Conservation (phyloP, 495 filamentous ascomycete genomes). For the Penicillium ochrochloron region DNA sequence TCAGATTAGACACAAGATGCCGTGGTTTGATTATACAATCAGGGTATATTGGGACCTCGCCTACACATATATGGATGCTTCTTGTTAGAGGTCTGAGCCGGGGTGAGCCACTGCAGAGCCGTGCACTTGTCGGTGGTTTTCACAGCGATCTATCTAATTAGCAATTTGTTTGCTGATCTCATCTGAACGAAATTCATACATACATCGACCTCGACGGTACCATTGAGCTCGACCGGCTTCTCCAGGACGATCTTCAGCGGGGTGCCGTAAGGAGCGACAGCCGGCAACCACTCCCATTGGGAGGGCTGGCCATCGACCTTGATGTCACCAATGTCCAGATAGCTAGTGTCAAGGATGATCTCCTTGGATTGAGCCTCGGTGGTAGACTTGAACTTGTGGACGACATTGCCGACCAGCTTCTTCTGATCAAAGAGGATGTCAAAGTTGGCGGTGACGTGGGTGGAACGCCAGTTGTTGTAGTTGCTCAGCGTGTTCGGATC, state of each 20-base stretch:
- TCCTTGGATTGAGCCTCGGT: conserved; percentile 70
- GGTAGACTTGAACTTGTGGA: conserved; percentile 71
- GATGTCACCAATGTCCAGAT: conserved; percentile 70
- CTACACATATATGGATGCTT: conserved; percentile 92
- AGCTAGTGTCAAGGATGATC: conserved; percentile 86
- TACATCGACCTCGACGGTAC: conserved; percentile 65
- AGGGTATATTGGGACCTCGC: conserved; percentile 23
- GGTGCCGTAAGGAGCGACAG: conserved; percentile 76
- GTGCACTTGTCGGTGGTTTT: conserved; percentile 85
- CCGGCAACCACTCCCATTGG: conserved; percentile 71
- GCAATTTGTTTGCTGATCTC: neutral
- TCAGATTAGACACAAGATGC: neutral
- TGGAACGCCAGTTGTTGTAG: conserved; percentile 81
- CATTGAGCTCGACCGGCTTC: conserved; percentile 62
- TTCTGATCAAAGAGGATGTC: conserved; percentile 80
- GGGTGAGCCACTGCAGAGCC: conserved; percentile 90
- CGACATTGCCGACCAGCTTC: conserved; percentile 73
- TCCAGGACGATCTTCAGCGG: conserved; percentile 75
- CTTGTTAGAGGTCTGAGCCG: conserved; percentile 88
- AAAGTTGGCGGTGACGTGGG: conserved; percentile 77
- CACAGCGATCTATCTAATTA: conserved; percentile 51
- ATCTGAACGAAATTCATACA: conserved; percentile 16
- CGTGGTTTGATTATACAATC: neutral
- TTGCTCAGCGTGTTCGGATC: conserved; percentile 94
- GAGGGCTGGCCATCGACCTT: conserved; percentile 61